Evolutionary conservation across 1,139 yeast species (phyloP).

Genomic region (Yamadazyma taylorii): DNA sequence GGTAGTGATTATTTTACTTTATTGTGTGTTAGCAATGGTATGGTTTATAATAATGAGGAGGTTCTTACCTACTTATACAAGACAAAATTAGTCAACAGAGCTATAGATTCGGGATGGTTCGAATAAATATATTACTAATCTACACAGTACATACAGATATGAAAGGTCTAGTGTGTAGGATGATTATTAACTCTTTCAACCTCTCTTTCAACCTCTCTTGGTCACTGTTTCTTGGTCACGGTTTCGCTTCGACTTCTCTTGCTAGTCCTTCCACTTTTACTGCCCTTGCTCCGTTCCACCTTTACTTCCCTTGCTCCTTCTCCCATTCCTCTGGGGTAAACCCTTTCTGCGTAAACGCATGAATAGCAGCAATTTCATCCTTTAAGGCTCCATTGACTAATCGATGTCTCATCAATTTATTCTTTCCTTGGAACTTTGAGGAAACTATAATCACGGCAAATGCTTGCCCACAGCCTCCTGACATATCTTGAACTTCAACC

Average conservation of each 20-base stretch:
- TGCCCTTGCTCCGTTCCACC: neutral
- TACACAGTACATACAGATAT: slow-evolving; percentile 27
- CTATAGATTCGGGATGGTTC: neutral
- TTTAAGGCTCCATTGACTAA: slow-evolving; percentile 76
- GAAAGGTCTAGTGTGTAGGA: slow-evolving; percentile 3
- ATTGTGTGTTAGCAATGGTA: slow-evolving; percentile 22
- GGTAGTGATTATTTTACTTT: slow-evolving; percentile 28
- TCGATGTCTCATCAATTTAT: slow-evolving; percentile 82
- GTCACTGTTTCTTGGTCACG: no score
- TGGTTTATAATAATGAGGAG: slow-evolving; percentile 30
- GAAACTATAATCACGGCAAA: slow-evolving; percentile 86
- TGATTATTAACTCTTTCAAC: no score
- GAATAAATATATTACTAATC: no score
- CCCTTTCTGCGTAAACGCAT: slow-evolving; percentile 93
- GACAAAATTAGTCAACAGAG: slow-evolving; percentile 1
- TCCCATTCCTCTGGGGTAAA: slow-evolving; percentile 75
- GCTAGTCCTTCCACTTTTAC: no score
- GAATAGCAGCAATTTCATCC: slow-evolving; percentile 81
- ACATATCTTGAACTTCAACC: slow-evolving; percentile 68
- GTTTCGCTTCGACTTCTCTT: no score
- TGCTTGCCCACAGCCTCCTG: slow-evolving; percentile 89
- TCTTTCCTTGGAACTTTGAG: slow-evolving; percentile 67
- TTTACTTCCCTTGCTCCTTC: slow-evolving; percentile 36
- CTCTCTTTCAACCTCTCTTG: no score
- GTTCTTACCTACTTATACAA: slow-evolving; percentile 19